phyloP scores from a whole-genome alignment of 75 land plant species.

The Cupressus sempervirens region DNA sequence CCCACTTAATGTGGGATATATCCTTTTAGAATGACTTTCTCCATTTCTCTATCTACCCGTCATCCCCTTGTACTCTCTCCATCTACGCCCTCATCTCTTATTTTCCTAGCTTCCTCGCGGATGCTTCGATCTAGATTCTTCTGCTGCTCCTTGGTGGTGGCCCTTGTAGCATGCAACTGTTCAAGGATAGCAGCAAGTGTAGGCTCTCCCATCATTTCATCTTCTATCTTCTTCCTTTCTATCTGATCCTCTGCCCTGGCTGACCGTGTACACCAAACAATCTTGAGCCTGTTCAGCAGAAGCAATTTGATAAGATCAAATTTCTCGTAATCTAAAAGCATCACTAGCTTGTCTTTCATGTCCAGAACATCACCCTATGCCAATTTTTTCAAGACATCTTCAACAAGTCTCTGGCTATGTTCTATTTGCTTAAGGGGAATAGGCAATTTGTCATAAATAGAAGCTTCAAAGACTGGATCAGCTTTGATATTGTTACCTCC shows the following conservation, averaged over 20 bases:
- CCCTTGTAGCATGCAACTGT: constrained; percentile 96
- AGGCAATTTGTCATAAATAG: constrained; percentile 59
- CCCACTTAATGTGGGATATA: no score
- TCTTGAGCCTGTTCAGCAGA: constrained; percentile 67
- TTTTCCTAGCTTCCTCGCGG: constrained; percentile 85
- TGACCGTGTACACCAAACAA: constrained; percentile 87
- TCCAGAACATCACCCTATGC: constrained; percentile 81
- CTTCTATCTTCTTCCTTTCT: constrained; percentile 80
- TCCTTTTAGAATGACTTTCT: no score
- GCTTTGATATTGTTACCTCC: constrained; percentile 42
- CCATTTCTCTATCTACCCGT: constrained; percentile 55
- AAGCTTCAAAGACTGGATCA: constrained; percentile 63
- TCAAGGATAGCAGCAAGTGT: constrained; percentile 68
- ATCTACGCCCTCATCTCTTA: constrained; percentile 78
- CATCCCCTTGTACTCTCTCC: constrained; percentile 31
- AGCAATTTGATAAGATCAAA: constrained; percentile 82
- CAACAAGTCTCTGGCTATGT: constrained; percentile 86
- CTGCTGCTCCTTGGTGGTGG: constrained; percentile 91
- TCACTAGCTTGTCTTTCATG: constrained; percentile 68
- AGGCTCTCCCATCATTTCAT: constrained; percentile 66
- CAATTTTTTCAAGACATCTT: constrained; percentile 47
- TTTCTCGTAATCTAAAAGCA: constrained; percentile 79
- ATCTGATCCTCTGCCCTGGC: constrained; percentile 91
- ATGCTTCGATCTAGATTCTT: constrained; percentile 87
- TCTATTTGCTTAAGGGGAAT: constrained; percentile 70